Evolutionary conservation across 805 yeast species (phyloP).

Genomic region (Starmera amethionina): DNA sequence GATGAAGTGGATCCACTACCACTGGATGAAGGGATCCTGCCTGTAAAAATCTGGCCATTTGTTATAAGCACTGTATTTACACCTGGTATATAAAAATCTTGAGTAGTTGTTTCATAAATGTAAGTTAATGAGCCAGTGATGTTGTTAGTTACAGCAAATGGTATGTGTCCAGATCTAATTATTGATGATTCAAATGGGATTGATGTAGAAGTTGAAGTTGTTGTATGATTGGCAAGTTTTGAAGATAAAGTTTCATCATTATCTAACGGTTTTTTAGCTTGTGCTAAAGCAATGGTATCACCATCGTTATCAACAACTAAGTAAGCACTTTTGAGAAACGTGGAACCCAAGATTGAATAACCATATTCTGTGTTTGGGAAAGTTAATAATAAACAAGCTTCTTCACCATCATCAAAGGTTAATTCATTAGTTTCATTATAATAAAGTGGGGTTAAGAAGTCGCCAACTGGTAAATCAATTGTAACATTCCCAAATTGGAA

Average conservation of each 20-base stretch:
- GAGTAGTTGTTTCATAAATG: neutral
- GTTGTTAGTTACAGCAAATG: slow-evolving; percentile 34
- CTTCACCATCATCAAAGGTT: slow-evolving; percentile 40
- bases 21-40: neutral
- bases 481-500: slow-evolving; percentile 43
- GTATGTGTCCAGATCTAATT: slow-evolving; percentile 36
- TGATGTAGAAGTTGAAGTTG: slow-evolving; percentile 1
- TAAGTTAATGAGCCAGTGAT: slow-evolving; percentile 9
- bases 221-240: neutral
- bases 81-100: neutral
- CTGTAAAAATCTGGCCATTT: slow-evolving; percentile 1
- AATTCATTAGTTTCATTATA: slow-evolving; percentile 24
- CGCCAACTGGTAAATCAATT: slow-evolving; percentile 39
- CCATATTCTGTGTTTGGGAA: slow-evolving; percentile 40
- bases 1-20: neutral
- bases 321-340: slow-evolving; percentile 43
- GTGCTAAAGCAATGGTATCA: slow-evolving; percentile 44
- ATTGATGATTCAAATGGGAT: slow-evolving; percentile 8
- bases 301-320: slow-evolving; percentile 59
- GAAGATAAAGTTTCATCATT: slow-evolving; percentile 3
- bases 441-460: slow-evolving; percentile 32
- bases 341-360: slow-evolving; percentile 45
- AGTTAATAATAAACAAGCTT: slow-evolving; percentile 48
- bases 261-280: slow-evolving; percentile 22
- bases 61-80: neutral